A percentile compares a stretch with the other conserved stretches of the same genome.
Conservation (phyloP, 2,329 filamentous ascomycete species). For the Calonectria pauciramosa region DNA sequence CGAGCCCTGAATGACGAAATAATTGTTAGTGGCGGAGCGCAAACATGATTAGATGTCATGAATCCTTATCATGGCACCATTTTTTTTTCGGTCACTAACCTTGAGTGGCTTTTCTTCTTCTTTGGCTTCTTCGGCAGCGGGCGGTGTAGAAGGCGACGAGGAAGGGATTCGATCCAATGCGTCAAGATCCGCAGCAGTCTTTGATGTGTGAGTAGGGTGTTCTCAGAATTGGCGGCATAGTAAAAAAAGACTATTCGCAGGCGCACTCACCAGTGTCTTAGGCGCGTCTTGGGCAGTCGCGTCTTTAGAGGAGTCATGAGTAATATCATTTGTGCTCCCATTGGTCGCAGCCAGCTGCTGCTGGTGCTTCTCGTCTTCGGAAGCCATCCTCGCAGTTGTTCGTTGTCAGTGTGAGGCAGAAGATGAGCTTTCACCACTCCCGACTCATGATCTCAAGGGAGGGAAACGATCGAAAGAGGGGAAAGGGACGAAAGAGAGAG, state of each 20-base stretch:
- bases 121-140: background rate
- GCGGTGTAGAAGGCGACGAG: background rate
- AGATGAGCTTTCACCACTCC: background rate
- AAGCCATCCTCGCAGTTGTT: slow-evolving; percentile 30
- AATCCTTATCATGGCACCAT: background rate
- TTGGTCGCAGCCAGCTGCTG: background rate
- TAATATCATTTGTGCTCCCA: background rate
- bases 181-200: background rate
- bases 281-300: slow-evolving; percentile 1
- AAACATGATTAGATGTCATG: background rate
- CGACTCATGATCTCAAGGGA: slow-evolving; percentile 8
- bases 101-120: slow-evolving; percentile 6
- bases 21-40: slow-evolving; percentile 8
- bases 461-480: background rate
- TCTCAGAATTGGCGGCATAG: background rate
- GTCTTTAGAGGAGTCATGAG: background rate
- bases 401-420: background rate
- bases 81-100: slow-evolving; percentile 8
- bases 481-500: background rate
- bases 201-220: background rate
- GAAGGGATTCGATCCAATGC: background rate
- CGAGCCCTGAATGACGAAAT: slow-evolving; percentile 27
- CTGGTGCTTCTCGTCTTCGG: slow-evolving; percentile 12
- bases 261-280: background rate
- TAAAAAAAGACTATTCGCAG: background rate